A percentile compares a stretch with the other conserved stretches of the same genome.
Evolutionary conservation across 1,284 basidiomycete genomes (phyloP).

Genomic region (Moesziomyces sp.): DNA sequence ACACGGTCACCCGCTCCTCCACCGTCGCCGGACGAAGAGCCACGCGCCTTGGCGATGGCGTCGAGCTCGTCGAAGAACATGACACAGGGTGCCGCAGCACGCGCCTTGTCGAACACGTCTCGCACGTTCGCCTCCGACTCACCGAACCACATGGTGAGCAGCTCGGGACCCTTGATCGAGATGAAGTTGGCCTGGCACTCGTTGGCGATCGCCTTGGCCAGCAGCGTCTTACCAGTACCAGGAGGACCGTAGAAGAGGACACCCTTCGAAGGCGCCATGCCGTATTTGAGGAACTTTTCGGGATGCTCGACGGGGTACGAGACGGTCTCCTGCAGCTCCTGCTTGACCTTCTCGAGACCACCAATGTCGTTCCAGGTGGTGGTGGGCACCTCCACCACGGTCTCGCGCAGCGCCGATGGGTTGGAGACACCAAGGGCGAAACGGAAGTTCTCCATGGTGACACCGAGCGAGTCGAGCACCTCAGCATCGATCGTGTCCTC

Average conservation of each 20-base stretch:
- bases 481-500: constrained; percentile 94
- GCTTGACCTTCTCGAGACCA: constrained; percentile 99
- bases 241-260: constrained; percentile 97
- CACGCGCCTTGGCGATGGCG: constrained; percentile 96
- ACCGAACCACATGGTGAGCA: constrained; percentile 99
- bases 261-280: constrained; percentile 99
- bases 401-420: constrained; percentile 95
- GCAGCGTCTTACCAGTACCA: constrained; percentile 93
- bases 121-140: constrained; percentile 99
- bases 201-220: constrained; percentile 97
- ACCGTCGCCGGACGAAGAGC: constrained; percentile 81
- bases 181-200: constrained; percentile 99
- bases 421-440: constrained; percentile 93
- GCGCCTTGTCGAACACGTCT: constrained; percentile 99
- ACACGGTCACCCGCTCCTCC: constrained; percentile 98
- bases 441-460: constrained; percentile 99
- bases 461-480: constrained; percentile 92
- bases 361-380: constrained; percentile 99
- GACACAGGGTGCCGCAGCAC: constrained; percentile 97
- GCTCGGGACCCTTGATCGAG: constrained; percentile 93
- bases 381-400: constrained; percentile 93
- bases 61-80: constrained; percentile 99
- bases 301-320: constrained; percentile 99
- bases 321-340: constrained; percentile 98
- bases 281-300: constrained; percentile 99